Evolutionary conservation across 2,329 filamentous ascomycete genomes (phyloP).

Genomic region (Amauroascus verrucosus): DNA sequence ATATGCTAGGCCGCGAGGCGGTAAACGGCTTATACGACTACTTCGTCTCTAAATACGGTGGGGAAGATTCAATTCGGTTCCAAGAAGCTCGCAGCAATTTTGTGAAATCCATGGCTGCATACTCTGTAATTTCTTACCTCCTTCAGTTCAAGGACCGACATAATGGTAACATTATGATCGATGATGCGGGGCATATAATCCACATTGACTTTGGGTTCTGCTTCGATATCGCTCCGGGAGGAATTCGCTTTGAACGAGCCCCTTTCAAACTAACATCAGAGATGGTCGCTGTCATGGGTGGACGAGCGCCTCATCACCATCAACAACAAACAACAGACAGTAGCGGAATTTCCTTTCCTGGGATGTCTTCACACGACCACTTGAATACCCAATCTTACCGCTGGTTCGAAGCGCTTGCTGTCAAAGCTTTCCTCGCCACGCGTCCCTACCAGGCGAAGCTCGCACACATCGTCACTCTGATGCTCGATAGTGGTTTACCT

Average conservation of each 20-base stretch:
- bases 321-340: constrained; percentile 9
- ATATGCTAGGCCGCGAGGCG: constrained; percentile 96
- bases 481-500: constrained; percentile 91
- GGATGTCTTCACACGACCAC: constrained; percentile 29
- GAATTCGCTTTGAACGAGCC: constrained; percentile 93
- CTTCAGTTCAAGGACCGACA: constrained; percentile 98
- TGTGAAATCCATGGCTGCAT: constrained; percentile 98
- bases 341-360: constrained; percentile 21
- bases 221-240: constrained; percentile 95
- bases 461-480: constrained; percentile 77
- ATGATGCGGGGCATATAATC: constrained; percentile 91
- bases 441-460: constrained; percentile 82
- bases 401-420: constrained; percentile 91
- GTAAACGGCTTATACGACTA: constrained; percentile 98
- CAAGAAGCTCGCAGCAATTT: constrained; percentile 95
- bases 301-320: constrained; percentile 21
- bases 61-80: constrained; percentile 88
- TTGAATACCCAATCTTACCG: constrained; percentile 78
- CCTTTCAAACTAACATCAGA: constrained; percentile 96
- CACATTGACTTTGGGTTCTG: constrained; percentile 99
- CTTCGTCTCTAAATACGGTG: constrained; percentile 93
- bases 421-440: constrained; percentile 87
- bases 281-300: constrained; percentile 98
- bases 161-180: constrained; percentile 99
- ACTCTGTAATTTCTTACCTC: constrained; percentile 91